A percentile compares a stretch with the other conserved stretches of the same genome.
Conservation (phyloP, 768 basidiomycete species). For the Lentinula lateritia region DNA sequence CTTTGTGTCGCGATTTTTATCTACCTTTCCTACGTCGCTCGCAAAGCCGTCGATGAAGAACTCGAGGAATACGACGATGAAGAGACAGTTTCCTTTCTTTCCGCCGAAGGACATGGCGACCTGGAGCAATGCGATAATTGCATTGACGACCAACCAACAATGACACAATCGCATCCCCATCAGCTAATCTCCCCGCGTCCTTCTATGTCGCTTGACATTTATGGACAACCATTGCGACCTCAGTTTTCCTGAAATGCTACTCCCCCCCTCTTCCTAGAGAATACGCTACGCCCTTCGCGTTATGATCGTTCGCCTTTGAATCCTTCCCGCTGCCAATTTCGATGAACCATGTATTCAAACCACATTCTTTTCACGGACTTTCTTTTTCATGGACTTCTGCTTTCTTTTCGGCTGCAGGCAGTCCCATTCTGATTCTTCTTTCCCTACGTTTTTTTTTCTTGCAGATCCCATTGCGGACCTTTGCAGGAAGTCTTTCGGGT, state of each 20-base stretch:
- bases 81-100: slow-evolving; percentile 50
- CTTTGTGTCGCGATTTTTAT: slow-evolving; percentile 72
- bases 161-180: slow-evolving; percentile 41
- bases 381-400: background rate
- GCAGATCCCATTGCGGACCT: background rate
- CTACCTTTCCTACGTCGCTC: slow-evolving; percentile 78
- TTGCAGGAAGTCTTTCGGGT: background rate
- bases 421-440: background rate
- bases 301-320: background rate
- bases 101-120: slow-evolving; percentile 20
- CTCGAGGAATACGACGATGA: slow-evolving; percentile 44
- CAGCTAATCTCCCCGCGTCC: slow-evolving; percentile 21
- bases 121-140: slow-evolving; percentile 12
- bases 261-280: background rate
- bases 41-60: slow-evolving; percentile 51
- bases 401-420: background rate
- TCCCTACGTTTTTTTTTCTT: background rate
- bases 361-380: background rate
- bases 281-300: background rate
- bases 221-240: background rate
- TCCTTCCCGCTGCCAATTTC: background rate
- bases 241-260: background rate
- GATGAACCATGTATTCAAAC: background rate
- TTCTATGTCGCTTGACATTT: slow-evolving; percentile 14
- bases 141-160: slow-evolving; percentile 21